Base-by-base conservation (phyloP, 1,284 basidiomycete species). In the Inonotus hispidus region DNA sequence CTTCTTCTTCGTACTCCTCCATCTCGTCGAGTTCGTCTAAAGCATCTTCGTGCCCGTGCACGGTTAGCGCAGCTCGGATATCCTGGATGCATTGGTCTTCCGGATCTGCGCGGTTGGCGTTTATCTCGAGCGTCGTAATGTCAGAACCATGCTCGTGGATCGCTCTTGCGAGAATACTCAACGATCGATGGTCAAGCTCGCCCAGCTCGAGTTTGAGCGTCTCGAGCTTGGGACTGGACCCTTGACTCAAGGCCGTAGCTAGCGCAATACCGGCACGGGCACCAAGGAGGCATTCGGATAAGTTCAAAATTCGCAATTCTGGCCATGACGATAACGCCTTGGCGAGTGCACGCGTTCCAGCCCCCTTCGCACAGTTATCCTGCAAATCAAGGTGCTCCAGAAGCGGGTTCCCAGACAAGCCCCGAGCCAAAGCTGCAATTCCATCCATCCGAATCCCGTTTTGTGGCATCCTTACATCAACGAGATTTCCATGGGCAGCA, bases 371-470 rank as follows among this genome's bases (percentile, higher is more conserved):
- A 0, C 95, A 95, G 76, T 99, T 99, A 75, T 99, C 96, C 74
- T 98, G 94, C 57, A 99, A 75, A 77, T 99, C 95, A 68, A 99
- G 82, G 63, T 88, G 77, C 71, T 88, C 80, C 60, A 99, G 78
- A 53, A 79, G 75, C 1, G 79, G 75, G 71, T 90, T 92, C 59
- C 85, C 79, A 14, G 86, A 73, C 47, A 99, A 75, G 1, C 95
- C 96, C 35, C 76, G 71, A 23, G 90, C 91, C 49, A 99, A 83
- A 14, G 85, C 83, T n/a, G 82, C 82, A 69, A 98, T 91, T 6
- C 97, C 96, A 65, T 90, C 88, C 88, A 93, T 94, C 66, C 95
- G 82, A 69, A 99, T 98, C 1, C 95, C 97, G 70, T 99, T 98
- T 78, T 99, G 95, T 43, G 92, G 92, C 87, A 99, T 90, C 66